These are phyloP conservation scores for Taphrina flavorubra DNA, from an alignment of 1,139 yeast genomes.

Conservation along the genomic window DNA sequence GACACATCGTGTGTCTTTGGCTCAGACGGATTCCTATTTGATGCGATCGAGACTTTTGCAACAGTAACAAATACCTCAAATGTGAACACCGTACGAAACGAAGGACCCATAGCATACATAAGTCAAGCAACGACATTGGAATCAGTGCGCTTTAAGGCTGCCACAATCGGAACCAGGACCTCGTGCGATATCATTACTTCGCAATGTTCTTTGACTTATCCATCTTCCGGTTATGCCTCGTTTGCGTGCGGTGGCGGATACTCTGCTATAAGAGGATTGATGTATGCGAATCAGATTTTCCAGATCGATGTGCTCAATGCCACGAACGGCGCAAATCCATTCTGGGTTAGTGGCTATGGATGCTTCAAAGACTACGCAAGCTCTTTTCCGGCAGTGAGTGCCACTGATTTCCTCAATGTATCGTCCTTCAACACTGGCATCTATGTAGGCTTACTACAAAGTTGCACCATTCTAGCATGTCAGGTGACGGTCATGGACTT, in stretches of 20 bases:
- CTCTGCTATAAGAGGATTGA: slow-evolving; percentile 2
- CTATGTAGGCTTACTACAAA: slow-evolving; percentile 19
- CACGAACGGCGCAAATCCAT: slow-evolving; percentile 10
- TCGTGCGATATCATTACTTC: slow-evolving; percentile 11
- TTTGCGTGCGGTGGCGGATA: slow-evolving; percentile 3
- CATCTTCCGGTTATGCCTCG: slow-evolving; percentile 19
- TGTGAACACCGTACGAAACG: not conserved
- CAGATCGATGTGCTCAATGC: slow-evolving; percentile 7
- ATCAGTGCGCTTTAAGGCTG: not conserved
- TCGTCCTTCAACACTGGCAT: slow-evolving; percentile 20
- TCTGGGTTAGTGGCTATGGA: slow-evolving; percentile 15
- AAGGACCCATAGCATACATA: slow-evolving; percentile 1
- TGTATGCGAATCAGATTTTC: slow-evolving; percentile 16
- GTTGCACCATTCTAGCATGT: slow-evolving; percentile 21
- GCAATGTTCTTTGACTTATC: not conserved
- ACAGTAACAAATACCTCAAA: slow-evolving; percentile 16
- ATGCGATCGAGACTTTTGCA: slow-evolving; percentile 22
- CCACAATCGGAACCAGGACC: slow-evolving; percentile 9
- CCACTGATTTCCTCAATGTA: slow-evolving; percentile 17
- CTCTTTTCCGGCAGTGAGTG: slow-evolving; percentile 3
- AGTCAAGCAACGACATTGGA: not conserved
- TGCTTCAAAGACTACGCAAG: slow-evolving; percentile 23
- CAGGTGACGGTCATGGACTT: slow-evolving; percentile 4
- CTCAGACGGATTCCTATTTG: slow-evolving; percentile 6
- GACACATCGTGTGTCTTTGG: slow-evolving; percentile 18